Conservation (phyloP, 164 flowering plant species). For the Buxus sempervirens region DNA sequence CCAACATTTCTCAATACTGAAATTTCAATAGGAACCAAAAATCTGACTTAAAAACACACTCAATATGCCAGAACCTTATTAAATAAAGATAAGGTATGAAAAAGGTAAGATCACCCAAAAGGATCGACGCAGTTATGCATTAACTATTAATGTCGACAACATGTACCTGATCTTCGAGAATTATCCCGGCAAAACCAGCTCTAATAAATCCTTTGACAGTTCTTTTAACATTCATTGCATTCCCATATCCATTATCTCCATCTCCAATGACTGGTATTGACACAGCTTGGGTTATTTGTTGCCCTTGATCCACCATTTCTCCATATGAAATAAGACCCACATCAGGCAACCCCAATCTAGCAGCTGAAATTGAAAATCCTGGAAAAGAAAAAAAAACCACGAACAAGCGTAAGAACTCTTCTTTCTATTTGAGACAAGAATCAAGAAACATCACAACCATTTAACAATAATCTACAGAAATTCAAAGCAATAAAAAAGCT, state of each 20-base stretch:
- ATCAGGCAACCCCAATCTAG: slow-evolving; percentile 87
- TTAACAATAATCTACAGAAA: neutral
- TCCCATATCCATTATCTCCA: slow-evolving; percentile 97
- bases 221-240: slow-evolving; percentile 98
- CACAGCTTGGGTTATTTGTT: slow-evolving; percentile 72
- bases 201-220: slow-evolving; percentile 80
- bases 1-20: neutral
- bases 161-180: slow-evolving; percentile 90
- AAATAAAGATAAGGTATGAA: neutral
- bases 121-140: neutral
- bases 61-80: neutral
- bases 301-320: slow-evolving; percentile 94
- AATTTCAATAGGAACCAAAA: neutral
- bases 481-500: neutral
- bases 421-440: neutral
- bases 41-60: neutral
- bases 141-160: neutral
- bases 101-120: neutral
- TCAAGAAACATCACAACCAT: neutral
- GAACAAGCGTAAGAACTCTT: neutral
- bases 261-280: slow-evolving; percentile 96
- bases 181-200: slow-evolving; percentile 93
- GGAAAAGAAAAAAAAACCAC: neutral
- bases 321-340: slow-evolving; percentile 85
- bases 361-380: slow-evolving; percentile 91